A percentile compares a stretch with the other conserved stretches of the same genome.
Conservation (phyloP, 2,329 filamentous ascomycete species). For the Alternaria conjuncta region DNA sequence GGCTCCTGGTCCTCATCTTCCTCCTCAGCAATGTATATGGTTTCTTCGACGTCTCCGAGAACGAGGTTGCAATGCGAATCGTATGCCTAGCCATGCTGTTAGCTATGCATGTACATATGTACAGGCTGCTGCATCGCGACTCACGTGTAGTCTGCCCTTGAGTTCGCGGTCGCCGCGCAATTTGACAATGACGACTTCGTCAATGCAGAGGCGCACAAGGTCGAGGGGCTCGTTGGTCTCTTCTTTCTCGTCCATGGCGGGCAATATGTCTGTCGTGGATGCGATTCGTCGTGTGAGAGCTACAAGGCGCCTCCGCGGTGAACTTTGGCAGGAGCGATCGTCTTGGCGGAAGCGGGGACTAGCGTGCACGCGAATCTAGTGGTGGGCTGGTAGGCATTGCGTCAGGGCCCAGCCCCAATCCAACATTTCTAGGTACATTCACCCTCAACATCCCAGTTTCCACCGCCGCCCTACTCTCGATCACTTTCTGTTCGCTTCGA, state of each 20-base stretch:
- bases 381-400: constrained; percentile 20
- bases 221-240: constrained; percentile 90
- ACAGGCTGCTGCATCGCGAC: constrained; percentile 16
- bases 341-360: constrained; percentile 23
- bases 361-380: constrained; percentile 12
- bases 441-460: constrained; percentile 1
- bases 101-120: constrained; percentile 6
- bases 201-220: constrained; percentile 89
- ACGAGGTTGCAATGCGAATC: constrained; percentile 98
- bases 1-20: constrained; percentile 76
- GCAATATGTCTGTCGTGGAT: constrained; percentile 5
- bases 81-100: constrained; percentile 72
- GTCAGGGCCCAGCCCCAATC: constrained; percentile 15
- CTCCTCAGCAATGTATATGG: constrained; percentile 91
- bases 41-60: constrained; percentile 95
- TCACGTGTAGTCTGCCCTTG: constrained; percentile 90
- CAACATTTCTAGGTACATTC: constrained; percentile 8
- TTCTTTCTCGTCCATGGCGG: constrained; percentile 80
- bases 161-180: constrained; percentile 93
- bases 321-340: constrained; percentile 25
- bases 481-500: not conserved
- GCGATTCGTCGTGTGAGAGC: constrained; percentile 14
- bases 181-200: constrained; percentile 97
- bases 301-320: constrained; percentile 13
- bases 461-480: not conserved